Evolutionary conservation across 495 filamentous ascomycete species (phyloP).

Genomic region (Wilcoxina mikolae): DNA sequence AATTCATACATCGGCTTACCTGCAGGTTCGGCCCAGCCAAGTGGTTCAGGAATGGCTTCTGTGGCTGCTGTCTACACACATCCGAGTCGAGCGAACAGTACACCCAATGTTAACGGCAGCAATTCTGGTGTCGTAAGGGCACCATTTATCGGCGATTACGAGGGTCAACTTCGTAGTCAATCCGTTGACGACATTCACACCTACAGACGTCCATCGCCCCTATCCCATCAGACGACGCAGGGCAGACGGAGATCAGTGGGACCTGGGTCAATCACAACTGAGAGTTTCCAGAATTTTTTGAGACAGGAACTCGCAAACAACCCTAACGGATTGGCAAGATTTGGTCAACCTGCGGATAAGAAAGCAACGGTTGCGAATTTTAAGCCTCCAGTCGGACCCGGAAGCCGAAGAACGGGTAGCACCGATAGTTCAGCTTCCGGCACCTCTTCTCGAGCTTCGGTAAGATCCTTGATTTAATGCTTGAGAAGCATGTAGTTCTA

Average conservation of each 20-base stretch:
- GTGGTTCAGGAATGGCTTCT: constrained; percentile 33
- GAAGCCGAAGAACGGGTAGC: constrained; percentile 45
- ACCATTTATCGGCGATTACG: constrained; percentile 29
- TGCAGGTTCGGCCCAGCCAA: constrained; percentile 31
- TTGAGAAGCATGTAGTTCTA: background rate
- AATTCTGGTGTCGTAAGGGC: constrained; percentile 25
- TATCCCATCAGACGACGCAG: constrained; percentile 23
- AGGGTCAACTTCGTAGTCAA: constrained; percentile 28
- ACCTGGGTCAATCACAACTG: constrained; percentile 32
- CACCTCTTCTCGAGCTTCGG: constrained; percentile 41
- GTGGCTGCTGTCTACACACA: constrained; percentile 32
- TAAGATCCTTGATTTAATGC: constrained; percentile 32
- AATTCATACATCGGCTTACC: constrained; percentile 9
- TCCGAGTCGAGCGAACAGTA: constrained; percentile 27
- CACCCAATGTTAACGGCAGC: constrained; percentile 25
- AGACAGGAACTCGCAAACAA: constrained; percentile 17
- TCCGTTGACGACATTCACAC: constrained; percentile 35
- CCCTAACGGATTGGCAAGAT: constrained; percentile 4
- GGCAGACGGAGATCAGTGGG: constrained; percentile 27
- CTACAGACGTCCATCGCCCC: constrained; percentile 20
- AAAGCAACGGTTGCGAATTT: constrained; percentile 18
- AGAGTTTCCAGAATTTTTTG: constrained; percentile 32
- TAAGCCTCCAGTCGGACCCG: constrained; percentile 32
- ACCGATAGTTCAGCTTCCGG: constrained; percentile 39
- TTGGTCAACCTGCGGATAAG: too few relatives aligned